A percentile compares a stretch with the other conserved stretches of the same genome.
Evolutionary conservation across 2,329 filamentous ascomycete genomes (phyloP).

Genomic region (Fusarium longipes): DNA sequence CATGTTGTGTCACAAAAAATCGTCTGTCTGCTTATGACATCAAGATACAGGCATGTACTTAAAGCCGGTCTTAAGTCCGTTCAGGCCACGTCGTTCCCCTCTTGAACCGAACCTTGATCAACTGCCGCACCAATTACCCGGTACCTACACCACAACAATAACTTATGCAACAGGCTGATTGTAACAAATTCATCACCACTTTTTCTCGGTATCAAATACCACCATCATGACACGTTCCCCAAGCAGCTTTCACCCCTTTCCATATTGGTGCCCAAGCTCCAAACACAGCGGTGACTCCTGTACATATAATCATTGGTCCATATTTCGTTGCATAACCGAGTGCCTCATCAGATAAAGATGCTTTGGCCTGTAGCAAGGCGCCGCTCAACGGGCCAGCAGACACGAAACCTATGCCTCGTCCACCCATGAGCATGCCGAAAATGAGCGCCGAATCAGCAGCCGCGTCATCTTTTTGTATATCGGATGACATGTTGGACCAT

Average conservation of each 20-base stretch:
- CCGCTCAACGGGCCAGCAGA: slow-evolving; percentile 47
- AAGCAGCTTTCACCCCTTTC: slow-evolving; percentile 48
- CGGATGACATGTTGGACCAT: slow-evolving; percentile 65
- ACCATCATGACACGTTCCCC: slow-evolving; percentile 58
- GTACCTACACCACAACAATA: neutral
- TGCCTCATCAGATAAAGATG: slow-evolving; percentile 38
- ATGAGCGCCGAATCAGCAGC: slow-evolving; percentile 46
- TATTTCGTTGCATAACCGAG: slow-evolving; percentile 49
- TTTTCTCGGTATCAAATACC: neutral
- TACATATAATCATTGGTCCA: slow-evolving; percentile 50
- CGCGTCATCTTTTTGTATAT: slow-evolving; percentile 49
- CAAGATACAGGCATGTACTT: neutral
- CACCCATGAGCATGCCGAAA: slow-evolving; percentile 49
- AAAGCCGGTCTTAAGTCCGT: slow-evolving; percentile 29
- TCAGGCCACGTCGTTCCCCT: slow-evolving; percentile 7
- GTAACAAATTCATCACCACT: too few species aligned
- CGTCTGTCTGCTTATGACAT: slow-evolving; percentile 2
- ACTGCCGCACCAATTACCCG: neutral
- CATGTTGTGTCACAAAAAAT: neutral
- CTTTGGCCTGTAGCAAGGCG: slow-evolving; percentile 40
- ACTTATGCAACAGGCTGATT: too few species aligned
- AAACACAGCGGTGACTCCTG: slow-evolving; percentile 47
- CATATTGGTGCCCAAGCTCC: slow-evolving; percentile 49
- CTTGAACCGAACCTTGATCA: neutral
- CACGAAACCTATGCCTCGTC: slow-evolving; percentile 47